These are phyloP conservation scores for Petrea volubilis DNA, from an alignment of 257 asterid genomes.

Conservation along the genomic window DNA sequence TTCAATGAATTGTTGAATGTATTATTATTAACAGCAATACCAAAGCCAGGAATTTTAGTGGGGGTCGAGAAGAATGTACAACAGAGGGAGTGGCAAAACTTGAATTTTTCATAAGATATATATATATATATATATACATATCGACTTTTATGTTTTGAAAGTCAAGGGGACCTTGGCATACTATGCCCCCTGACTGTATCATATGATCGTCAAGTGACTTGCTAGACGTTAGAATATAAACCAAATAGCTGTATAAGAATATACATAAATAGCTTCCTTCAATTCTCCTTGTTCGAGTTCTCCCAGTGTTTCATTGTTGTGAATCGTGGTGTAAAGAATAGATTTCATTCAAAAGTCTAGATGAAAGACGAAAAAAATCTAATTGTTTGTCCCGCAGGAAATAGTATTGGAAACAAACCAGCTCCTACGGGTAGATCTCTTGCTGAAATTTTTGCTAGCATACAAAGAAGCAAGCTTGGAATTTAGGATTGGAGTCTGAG, in stretches of 20 bases:
- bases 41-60: not conserved
- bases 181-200: not conserved
- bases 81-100: not conserved
- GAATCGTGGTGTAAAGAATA: not conserved
- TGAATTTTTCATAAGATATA: not conserved
- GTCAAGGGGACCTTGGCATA: not conserved
- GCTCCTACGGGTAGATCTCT: conserved; percentile 51
- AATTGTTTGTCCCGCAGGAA: conserved; percentile 30
- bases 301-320: not conserved
- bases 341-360: not conserved
- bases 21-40: not conserved
- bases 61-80: not conserved
- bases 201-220: no score
- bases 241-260: not conserved
- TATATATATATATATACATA: no score
- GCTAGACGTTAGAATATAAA: not conserved
- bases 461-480: conserved; percentile 57
- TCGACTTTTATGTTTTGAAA: not conserved
- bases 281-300: not conserved
- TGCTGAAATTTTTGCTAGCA: conserved; percentile 52
- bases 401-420: conserved; percentile 37
- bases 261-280: not conserved
- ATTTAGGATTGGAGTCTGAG: conserved; percentile 10
- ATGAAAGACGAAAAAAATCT: not conserved
- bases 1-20: not conserved